Evolutionary conservation across 2,329 filamentous ascomycete genomes (phyloP).

Genomic region (Botrytis galanthina): DNA sequence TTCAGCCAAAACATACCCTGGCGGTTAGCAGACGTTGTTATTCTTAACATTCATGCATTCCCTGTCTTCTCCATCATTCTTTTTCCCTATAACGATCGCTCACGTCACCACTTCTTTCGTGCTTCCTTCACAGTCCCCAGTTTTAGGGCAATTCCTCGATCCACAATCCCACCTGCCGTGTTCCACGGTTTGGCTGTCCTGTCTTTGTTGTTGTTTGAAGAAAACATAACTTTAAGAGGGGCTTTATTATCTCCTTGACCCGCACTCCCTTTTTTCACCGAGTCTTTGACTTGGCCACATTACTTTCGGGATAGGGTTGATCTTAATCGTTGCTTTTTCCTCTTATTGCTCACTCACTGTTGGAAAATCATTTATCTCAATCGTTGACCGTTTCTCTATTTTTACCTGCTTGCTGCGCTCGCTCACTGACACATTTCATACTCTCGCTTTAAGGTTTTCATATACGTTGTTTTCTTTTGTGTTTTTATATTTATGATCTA

Average conservation of each 20-base stretch:
- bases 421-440: neutral
- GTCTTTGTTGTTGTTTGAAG: conserved; percentile 1
- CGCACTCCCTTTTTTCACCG: conserved; percentile 15
- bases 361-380: conserved; percentile 1
- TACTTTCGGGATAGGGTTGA: conserved; percentile 10
- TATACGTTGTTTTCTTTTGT: conserved; percentile 9
- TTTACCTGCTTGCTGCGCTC: conserved; percentile 14
- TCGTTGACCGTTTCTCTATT: conserved; percentile 13
- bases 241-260: conserved; percentile 8
- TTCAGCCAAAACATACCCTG: conserved; percentile 6
- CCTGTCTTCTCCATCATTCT: neutral
- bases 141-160: conserved; percentile 17
- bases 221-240: conserved; percentile 12
- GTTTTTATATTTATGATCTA: conserved; percentile 16
- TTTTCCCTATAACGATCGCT: neutral
- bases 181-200: conserved; percentile 10
- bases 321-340: conserved; percentile 5
- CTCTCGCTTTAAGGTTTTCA: neutral
- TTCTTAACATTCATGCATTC: neutral
- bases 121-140: neutral
- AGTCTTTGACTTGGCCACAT: conserved; percentile 8
- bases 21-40: neutral
- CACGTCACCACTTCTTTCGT: conserved; percentile 17
- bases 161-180: conserved; percentile 13
- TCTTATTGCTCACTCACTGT: neutral